Base-by-base conservation (phyloP, 2,329 filamentous ascomycete species). In the Lizonia empirigonia region DNA sequence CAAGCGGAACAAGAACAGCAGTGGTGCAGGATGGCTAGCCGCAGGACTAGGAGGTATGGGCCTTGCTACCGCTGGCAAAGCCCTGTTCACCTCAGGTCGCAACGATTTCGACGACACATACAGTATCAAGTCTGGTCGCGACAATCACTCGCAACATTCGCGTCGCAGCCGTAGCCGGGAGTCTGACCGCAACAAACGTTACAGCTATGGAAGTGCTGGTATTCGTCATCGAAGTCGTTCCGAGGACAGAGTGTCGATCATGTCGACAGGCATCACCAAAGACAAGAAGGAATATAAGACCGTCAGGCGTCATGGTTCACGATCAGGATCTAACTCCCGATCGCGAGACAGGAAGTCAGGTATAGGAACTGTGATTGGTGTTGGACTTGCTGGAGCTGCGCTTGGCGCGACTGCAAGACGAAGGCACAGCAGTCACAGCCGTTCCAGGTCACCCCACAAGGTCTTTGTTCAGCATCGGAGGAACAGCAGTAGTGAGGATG, bases 81-180 rank as follows among this genome's bases (percentile, higher is more conserved):
- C 79, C 2, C 61, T 86, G 10, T 82, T 80, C 59, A 77, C 74
- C 36, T 75, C 74, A 23, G 72, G 75, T 13, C 72, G 67, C 29
- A 74, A 82, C 50, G 80, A 84, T 42, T 85, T 84, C 55, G 80
- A 85, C 56, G 83, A 85, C 60, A 82, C 80, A 0, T 83, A 85
- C 56, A 85, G 80, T 58, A 75, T 84, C 58, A 81, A 80, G 48
- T 81, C 81, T 46, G 82, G 83, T 15, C 77, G 75, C 18, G 65
- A 69, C 1, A 44, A 53, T 29, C 70, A 72, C 42, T 70, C 70
- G 1, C 56, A 60, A 34, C 55, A 60, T 9, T 67, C 64, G 13
- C 54, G 56, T 53, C 68, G 67, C 13, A 69, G 71, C 36, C 68
- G 72, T 18, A 76, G 74, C 32, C 44, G 50, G 35, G 67, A 53